phyloP scores from a whole-genome alignment of 306 rosid genomes.

The Ochetophila trinervis region DNA sequence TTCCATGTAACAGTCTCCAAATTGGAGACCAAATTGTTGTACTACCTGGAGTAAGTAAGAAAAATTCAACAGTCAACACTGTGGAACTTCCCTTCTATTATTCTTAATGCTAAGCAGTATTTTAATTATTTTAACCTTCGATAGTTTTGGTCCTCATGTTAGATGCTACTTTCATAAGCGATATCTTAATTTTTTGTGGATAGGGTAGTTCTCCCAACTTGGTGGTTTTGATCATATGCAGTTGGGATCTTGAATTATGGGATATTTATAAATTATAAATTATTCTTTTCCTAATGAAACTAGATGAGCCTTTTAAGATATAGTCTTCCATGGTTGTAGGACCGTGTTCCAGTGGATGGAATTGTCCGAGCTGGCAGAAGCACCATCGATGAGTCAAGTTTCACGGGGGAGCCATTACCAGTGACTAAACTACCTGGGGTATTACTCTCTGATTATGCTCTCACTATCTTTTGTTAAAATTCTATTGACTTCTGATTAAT shows the following conservation, averaged over 20 bases:
- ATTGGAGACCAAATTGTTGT: constrained; percentile 82
- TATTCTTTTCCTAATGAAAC: constrained; percentile 1
- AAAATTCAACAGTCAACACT: background rate
- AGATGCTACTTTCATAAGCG: background rate
- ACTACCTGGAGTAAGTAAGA: constrained; percentile 82
- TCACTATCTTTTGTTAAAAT: constrained; percentile 2
- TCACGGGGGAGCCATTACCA: constrained; percentile 96
- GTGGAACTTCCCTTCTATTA: background rate
- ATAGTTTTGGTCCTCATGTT: constrained; percentile 4
- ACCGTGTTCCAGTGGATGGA: constrained; percentile 94
- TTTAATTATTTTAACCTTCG: background rate
- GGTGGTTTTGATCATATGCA: constrained; percentile 21
- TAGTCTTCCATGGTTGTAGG: constrained; percentile 44
- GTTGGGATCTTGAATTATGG: constrained; percentile 12
- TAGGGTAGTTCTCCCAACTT: constrained; percentile 9
- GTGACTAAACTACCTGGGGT: constrained; percentile 94
- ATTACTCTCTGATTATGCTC: constrained; percentile 30
- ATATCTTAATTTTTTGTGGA: background rate
- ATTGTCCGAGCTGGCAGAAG: constrained; percentile 91
- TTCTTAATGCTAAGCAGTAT: too few species aligned
- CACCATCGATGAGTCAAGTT: constrained; percentile 88
- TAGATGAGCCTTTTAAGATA: background rate
- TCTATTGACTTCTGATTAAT: background rate
- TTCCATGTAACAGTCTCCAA: constrained; percentile 81
- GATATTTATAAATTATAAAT: background rate